Base-by-base conservation (phyloP, 1,284 basidiomycete genomes). In the Fomitopsis betulina region DNA sequence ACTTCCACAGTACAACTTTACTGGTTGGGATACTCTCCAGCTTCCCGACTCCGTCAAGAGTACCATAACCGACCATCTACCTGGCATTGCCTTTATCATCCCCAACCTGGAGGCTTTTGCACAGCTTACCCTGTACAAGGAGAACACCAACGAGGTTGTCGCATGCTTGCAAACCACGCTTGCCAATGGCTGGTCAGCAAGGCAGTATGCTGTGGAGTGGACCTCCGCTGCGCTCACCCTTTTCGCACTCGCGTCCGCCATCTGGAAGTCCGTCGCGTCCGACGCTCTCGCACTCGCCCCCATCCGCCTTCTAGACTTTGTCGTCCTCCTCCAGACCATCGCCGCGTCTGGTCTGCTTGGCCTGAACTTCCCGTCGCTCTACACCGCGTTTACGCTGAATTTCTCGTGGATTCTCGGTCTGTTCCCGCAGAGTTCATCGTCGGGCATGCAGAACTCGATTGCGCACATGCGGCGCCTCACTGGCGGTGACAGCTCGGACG, bases 81-180 rank as follows among this genome's bases (percentile, higher is more conserved):
- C 96, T 0, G 70, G 71, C 15, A 91, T 97, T 60, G 94, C 91
- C 0, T 99, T 89, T 72, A 79, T 78, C 23, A 89, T 99, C 25
- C 96, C 96, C 9, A 91, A 98, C 71, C 80, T 98, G 15, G 94
- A 98, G 71, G 94, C 91, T 1, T 94, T 87, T 63, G 94, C 87
- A 0, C 91, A 93, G 62, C 76, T 99, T 54, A 83, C 87, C 9
- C 80, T 98, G 25, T 82, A 79, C 0, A 85, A 93, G 61, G 78
- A 84, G 39, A 75, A 77, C 51, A 89, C 89, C 1, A 84, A 85
- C 49, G 73, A 85, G 5, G 79, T 92, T 59, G 91, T 89, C 49
- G 93, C 94, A 0, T 99, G 96, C 66, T 80, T 98, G 3, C 94
- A 96, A 72, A 85, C 94, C 8, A 96, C 94, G 0, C 77, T 98